Evolutionary conservation across 2,329 filamentous ascomycete species (phyloP), one percentile per base, ranked within the genome.

Genomic region (Botryotinia convoluta): DNA sequence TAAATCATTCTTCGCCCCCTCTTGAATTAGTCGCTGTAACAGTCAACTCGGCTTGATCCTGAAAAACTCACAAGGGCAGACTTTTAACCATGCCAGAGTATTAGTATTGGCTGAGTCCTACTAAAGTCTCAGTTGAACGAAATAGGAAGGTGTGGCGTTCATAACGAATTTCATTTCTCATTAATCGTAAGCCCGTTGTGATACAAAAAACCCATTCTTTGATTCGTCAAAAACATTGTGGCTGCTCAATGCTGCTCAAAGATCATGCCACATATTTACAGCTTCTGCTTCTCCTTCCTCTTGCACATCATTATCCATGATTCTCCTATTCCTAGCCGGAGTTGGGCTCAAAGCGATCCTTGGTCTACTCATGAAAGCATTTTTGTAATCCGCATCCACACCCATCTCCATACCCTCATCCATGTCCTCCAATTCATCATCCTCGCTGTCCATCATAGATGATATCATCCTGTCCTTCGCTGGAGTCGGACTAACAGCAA

Each of bases 351-450:
- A 89, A 76, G 91, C 91, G 76, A 98, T 89, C 81, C 90, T 92
- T 0, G 95, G 95, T 76, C 95, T 84, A 75, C 93, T 95, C 83
- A 91, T 93, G 81, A 98, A 98, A 1, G 97, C 91, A 39, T 91
- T 91, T 74, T 92, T 91, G 81, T 94, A 92, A 74, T 97, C 93
- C 6, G n/a, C 62, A 8, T 86, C 86, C 48, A 77, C 81, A 59
- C 83, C 82, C 73, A 97, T 90, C 54, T 97, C 83, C 76, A 79
- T 77, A 54, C 76, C 73, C 20, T 74, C 72, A 44, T 57, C 65
- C 51, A 32, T 22, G 8, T 69, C 48, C 39, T 72, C 71, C 10
- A 39, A 42, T 29, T 29, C 51, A 32, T 63, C 69, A 71, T 63
- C 69, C 32, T 42, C 57, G 22, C 44, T 48, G 12, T 63, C 69